Evolutionary conservation across 2,329 filamentous ascomycete genomes (phyloP).

Genomic region (Monosporascus cannonballus): DNA sequence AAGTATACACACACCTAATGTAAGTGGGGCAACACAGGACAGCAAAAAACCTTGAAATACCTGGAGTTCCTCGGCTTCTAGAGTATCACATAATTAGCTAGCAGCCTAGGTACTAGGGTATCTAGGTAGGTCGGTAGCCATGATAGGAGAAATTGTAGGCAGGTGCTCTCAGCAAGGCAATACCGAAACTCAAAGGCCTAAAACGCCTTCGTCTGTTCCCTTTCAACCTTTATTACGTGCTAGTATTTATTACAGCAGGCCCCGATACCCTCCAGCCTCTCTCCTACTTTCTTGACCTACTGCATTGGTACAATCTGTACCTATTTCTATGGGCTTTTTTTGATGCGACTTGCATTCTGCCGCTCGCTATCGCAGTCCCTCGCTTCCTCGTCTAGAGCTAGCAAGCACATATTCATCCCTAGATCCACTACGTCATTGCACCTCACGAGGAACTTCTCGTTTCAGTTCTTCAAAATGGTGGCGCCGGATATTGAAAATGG

Average conservation of each 20-base stretch:
- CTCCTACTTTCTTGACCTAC: not conserved
- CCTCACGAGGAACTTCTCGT: slow-evolving; percentile 6
- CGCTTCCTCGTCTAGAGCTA: not conserved
- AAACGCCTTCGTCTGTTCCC: not conserved
- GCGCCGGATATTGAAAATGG: slow-evolving; percentile 34
- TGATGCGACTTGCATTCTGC: not conserved
- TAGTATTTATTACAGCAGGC: not conserved
- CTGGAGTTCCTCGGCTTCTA: not conserved
- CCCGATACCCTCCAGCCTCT: not conserved
- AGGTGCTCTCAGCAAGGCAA: not conserved
- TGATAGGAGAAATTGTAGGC: not conserved
- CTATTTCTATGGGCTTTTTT: not conserved
- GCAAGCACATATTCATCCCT: not conserved
- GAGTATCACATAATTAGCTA: not conserved
- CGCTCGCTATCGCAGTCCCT: not conserved
- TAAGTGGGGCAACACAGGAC: not conserved
- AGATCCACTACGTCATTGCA: not conserved
- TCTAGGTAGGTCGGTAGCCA: too few relatives aligned
- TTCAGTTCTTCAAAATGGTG: slow-evolving; percentile 20
- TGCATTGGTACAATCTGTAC: too few relatives aligned
- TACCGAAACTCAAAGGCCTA: not conserved
- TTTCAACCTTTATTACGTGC: not conserved
- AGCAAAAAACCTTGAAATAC: not conserved
- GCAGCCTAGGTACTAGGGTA: too few relatives aligned
- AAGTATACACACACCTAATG: too few relatives aligned